These are phyloP conservation scores for Arthrocladium fulminans DNA, from an alignment of 2,329 filamentous ascomycete genomes.

Conservation along the genomic window DNA sequence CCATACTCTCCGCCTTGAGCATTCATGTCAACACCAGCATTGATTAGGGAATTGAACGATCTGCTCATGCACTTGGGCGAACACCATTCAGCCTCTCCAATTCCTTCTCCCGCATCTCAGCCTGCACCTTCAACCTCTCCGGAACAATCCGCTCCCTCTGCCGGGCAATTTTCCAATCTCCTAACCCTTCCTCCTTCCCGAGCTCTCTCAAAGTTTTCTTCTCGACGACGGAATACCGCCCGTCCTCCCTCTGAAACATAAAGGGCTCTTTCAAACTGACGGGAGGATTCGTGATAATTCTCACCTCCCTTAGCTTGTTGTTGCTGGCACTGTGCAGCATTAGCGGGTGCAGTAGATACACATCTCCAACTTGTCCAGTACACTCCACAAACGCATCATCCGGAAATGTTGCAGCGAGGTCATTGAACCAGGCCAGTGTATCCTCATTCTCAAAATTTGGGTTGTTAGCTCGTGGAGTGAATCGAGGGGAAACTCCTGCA, in stretches of 20 bases:
- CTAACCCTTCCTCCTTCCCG: constrained; percentile 37
- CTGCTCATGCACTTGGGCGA: no score
- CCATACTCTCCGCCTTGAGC: no score
- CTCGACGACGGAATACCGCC: constrained; percentile 44
- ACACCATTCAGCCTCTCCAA: constrained; percentile 32
- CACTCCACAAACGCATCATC: constrained; percentile 42
- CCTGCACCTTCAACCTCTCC: constrained; percentile 37
- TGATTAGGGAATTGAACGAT: no score
- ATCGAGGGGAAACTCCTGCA: constrained; percentile 56
- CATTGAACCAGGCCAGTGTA: constrained; percentile 30
- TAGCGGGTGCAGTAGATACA: constrained; percentile 46
- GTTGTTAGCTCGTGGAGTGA: constrained; percentile 38
- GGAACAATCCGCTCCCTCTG: constrained; percentile 40
- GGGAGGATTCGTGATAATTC: constrained; percentile 49
- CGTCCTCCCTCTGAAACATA: constrained; percentile 40
- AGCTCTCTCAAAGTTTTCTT: constrained; percentile 43
- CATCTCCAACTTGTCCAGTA: constrained; percentile 45
- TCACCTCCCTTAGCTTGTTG: constrained; percentile 39
- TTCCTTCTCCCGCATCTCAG: constrained; percentile 38
- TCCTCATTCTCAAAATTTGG: background rate
- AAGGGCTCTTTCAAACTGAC: constrained; percentile 45
- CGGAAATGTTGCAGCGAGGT: constrained; percentile 32
- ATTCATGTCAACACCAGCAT: no score
- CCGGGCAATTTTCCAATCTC: constrained; percentile 41
- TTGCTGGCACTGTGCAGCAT: constrained; percentile 47